Base-by-base conservation (phyloP, 176 grass and related monocot genomes). In the Aegilops sharonensis region DNA sequence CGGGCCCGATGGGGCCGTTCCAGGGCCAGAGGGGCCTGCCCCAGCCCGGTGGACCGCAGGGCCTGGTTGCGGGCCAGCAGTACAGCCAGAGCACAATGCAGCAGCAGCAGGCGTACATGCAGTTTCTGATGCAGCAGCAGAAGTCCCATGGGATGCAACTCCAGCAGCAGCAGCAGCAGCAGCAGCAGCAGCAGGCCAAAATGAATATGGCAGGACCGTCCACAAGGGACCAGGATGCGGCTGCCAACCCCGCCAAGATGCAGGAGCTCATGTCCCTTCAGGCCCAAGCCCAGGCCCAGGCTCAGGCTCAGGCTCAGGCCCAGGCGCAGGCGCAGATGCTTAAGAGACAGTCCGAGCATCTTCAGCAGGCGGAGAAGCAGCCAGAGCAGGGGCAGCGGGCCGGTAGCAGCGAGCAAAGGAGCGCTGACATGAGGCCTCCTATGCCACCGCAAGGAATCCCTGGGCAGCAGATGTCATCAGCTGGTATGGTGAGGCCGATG, bases 211-310 rank as follows among this genome's bases (percentile, higher is more conserved):
- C 72, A 12, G 85, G 83, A 15, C 81, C 89, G 54, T 87, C 91
- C 50, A 10, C 81, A 24, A 91, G 91, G 45, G 89, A 95, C 79
- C 91, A 95, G 78, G 91, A 95, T 23, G 68, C 78, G 77, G 61
- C 84, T 77, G 69, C 81, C 75, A 95, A 91, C 84, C 86, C 85
- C 10, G 86, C 87, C 1, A 96, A 94, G 79, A 79, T 96, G 83
- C 97, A 98, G 85, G 97, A 98, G 68, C 78, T 98, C 29, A 87
- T 92, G 92, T 82, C 94, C 56, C 47, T 93, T 85, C 94, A 91
- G 81, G 78, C 85, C 18, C 75, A 72, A 36, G 86, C 48, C 39
- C 39, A 40, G 40, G 43, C 43, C 11, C 43, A 91, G 57, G 78
- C 87, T 8, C 75, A 70, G 60, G 45, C 45, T 0, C 85, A 91